Base-by-base conservation (phyloP, 169 alveolate genomes). In the Cytauxzoon felis region DNA sequence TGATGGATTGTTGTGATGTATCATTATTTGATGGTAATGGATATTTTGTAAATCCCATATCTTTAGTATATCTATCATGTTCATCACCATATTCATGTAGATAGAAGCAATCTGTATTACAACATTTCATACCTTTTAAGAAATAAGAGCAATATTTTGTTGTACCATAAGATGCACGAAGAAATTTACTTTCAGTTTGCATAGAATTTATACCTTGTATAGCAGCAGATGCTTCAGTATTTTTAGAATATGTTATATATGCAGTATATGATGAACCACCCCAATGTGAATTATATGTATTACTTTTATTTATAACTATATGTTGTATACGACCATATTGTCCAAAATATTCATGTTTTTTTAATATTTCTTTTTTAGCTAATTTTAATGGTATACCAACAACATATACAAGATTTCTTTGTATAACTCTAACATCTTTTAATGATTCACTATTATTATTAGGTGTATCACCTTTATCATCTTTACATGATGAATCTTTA, bases 101-200 rank as follows among this genome's bases (percentile, higher is more conserved):
- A 65, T 91, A 94, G 69, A 91, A 91, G 70, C 98, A 94, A 54
- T 92, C 96, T 38, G 90, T 88, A 68, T 92, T 92, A 56, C 78
- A 81, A 57, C 98, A 94, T 24, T 82, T 75, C 26, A 85, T 65
- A 30, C 90, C 92, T 86, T 88, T 90, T 47, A 94, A 83, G 78
- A 91, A 94, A 61, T 88, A 85, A 49, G 91, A 72, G 64, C 98
- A 94, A 71, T 94, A 94, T 87, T 94, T 94, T 33, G 96, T 94
- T 11, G 98, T 94, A 16, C 98, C 98, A 64, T 89, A 94, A 7
- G 95, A 91, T 29, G 96, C 95, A 79, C 93, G 84, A 58, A 94
- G 87, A 19, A 76, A 80, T 51, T 88, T 92, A 9, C 88, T 91
- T 63, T 91, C 95, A 62, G 90, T 72, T n/a, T 78, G 89, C 58